Base-by-base conservation (phyloP, 306 rosid genomes). In the Gastrolobium bilobum region DNA sequence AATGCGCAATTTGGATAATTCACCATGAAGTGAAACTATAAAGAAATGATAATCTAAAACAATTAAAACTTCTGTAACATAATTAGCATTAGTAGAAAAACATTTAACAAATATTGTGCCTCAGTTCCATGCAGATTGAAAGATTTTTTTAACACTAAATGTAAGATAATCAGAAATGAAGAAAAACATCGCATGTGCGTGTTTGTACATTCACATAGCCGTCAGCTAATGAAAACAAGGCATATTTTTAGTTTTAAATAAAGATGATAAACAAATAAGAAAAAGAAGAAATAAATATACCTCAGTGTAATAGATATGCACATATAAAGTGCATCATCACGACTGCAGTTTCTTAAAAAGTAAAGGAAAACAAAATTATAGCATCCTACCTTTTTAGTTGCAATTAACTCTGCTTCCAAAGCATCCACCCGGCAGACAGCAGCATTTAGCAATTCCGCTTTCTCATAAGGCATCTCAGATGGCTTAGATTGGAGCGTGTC, bases 401-500 rank as follows among this genome's bases (percentile, higher is more conserved):
- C 90, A 84, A 95, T 95, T 62, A 95, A 84, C 87, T 93, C 98
- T 47, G 99, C 99, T 83, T 95, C 99, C 73, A 95, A 84, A 57
- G 94, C 98, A 91, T 95, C 99, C 76, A 95, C 99, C 2, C 98
- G 98, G 74, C 88, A 93, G 59, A 95, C 99, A 75, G 99, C 99
- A 70, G 97, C 99, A 89, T 95, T 93, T 81, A 95, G 90, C 89
- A 95, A 83, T 86, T 95, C 99, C 69, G 72, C 97, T 84, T 93
- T 95, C 81, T 95, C 98, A 64, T 77, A 68, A 56, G 99, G 99
- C 99, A 95, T 91, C 87, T 81, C 85, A 33, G 98, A 91, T 69
- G 99, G 98, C 90, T 93, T 95, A 58, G 97, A 86, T 83, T 91
- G 92, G 71, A 95, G 97, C 3, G 85, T 75, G 54, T 67, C 81